Evolutionary conservation across 495 filamentous ascomycete genomes (phyloP).

Genomic region (Penicillium desertorum): DNA sequence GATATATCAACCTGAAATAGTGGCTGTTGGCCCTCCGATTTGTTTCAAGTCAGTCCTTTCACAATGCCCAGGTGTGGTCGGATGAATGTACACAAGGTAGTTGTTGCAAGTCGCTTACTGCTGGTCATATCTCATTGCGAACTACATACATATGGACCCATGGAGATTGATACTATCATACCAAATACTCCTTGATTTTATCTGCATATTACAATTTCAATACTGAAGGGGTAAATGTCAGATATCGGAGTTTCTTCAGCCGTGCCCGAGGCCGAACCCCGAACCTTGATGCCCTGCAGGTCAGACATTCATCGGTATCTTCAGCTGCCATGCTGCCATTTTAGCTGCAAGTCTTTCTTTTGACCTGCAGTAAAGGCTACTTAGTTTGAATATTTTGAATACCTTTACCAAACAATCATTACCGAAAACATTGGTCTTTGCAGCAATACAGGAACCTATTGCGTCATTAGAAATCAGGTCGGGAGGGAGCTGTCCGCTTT

Average conservation of each 20-base stretch:
- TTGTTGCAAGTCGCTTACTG: background rate
- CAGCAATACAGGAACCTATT: slow-evolving; percentile 23
- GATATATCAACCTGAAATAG: background rate
- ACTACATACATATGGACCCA: background rate
- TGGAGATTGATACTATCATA: too few species aligned
- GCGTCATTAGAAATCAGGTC: slow-evolving; percentile 30
- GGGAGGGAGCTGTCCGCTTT: slow-evolving; percentile 27
- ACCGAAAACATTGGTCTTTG: background rate
- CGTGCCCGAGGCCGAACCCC: background rate
- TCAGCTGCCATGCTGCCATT: background rate
- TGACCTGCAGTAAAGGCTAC: background rate
- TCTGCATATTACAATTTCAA: background rate
- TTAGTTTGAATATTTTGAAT: background rate
- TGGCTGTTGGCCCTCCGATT: background rate
- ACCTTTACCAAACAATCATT: background rate
- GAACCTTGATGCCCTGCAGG: background rate
- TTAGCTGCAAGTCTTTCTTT: background rate
- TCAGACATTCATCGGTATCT: background rate
- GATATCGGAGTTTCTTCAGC: background rate
- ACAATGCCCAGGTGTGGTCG: background rate
- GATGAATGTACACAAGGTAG: background rate
- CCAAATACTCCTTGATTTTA: background rate
- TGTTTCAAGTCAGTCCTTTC: background rate
- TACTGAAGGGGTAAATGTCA: background rate
- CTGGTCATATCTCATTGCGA: background rate